A percentile compares a stretch with the other conserved stretches of the same genome.
Evolutionary conservation across 306 rosid genomes (phyloP).

Genomic region (Senna tora): DNA sequence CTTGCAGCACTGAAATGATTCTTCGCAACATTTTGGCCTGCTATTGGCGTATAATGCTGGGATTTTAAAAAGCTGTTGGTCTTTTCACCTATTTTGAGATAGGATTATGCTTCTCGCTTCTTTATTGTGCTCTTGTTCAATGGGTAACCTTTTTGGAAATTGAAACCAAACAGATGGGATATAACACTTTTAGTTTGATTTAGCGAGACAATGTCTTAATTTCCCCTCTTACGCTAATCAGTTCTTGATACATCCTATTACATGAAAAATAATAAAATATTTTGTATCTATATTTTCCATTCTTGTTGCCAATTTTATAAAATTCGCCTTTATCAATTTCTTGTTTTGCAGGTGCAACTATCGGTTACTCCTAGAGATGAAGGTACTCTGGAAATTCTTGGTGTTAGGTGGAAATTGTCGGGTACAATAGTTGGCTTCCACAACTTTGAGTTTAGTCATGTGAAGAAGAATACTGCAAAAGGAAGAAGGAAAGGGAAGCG

Average conservation of each 20-base stretch:
- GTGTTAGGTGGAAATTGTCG: slow-evolving; percentile 88
- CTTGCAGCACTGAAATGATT: background rate
- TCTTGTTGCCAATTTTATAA: slow-evolving; percentile 26
- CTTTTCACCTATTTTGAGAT: no score
- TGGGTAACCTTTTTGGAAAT: background rate
- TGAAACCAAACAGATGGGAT: background rate
- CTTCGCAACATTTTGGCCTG: background rate
- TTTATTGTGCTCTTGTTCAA: slow-evolving; percentile 7
- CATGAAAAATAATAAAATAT: background rate
- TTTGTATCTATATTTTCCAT: background rate
- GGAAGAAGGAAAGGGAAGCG: slow-evolving; percentile 58
- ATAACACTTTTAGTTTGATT: slow-evolving; percentile 10
- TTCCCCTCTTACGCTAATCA: background rate
- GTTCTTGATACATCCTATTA: slow-evolving; percentile 1
- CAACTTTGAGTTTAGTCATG: slow-evolving; percentile 62
- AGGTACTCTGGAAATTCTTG: slow-evolving; percentile 80
- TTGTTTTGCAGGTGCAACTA: slow-evolving; percentile 75
- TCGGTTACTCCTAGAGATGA: slow-evolving; percentile 79
- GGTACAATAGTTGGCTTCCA: slow-evolving; percentile 77
- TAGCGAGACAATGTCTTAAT: background rate
- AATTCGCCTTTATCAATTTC: slow-evolving; percentile 31
- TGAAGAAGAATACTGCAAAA: slow-evolving; percentile 60
- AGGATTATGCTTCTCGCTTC: background rate
- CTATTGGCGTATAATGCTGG: slow-evolving; percentile 8
- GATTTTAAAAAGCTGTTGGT: background rate